A percentile compares a stretch with the other conserved stretches of the same genome.
Conservation (phyloP, 345 rosid genomes). For the Brassica incana region DNA sequence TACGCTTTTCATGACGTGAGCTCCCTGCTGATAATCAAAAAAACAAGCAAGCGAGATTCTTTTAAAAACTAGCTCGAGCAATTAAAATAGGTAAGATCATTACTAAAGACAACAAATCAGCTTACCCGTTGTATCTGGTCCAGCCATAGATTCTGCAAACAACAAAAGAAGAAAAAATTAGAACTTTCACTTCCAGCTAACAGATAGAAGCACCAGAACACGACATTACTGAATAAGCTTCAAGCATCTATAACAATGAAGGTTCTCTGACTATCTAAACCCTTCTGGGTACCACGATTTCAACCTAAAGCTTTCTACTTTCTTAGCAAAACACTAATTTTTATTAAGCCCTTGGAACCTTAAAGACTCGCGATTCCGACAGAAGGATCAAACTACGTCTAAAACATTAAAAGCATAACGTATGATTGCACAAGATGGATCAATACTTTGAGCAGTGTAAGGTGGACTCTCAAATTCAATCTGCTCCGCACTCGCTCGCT, state of each 20-base stretch:
- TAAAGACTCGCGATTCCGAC: not conserved
- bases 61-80: not conserved
- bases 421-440: too few species aligned
- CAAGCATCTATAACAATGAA: not conserved
- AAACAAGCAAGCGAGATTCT: not conserved
- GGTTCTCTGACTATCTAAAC: not conserved
- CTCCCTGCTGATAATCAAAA: constrained; percentile 34
- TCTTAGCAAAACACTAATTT: not conserved
- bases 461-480: not conserved
- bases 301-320: not conserved
- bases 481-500: not conserved
- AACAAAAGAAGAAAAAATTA: not conserved
- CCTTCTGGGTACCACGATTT: not conserved
- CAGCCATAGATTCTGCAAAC: not conserved
- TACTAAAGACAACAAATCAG: not conserved
- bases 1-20: constrained; percentile 62
- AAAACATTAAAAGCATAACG: too few species aligned
- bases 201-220: not conserved
- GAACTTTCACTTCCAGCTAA: not conserved
- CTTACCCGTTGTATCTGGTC: constrained; percentile 23
- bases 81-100: not conserved
- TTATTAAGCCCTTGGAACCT: not conserved
- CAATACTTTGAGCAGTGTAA: too few species aligned
- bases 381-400: not conserved
- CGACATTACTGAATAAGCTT: not conserved